Conservation (phyloP, 2,329 filamentous ascomycete genomes). For the Penicillium sp. region DNA sequence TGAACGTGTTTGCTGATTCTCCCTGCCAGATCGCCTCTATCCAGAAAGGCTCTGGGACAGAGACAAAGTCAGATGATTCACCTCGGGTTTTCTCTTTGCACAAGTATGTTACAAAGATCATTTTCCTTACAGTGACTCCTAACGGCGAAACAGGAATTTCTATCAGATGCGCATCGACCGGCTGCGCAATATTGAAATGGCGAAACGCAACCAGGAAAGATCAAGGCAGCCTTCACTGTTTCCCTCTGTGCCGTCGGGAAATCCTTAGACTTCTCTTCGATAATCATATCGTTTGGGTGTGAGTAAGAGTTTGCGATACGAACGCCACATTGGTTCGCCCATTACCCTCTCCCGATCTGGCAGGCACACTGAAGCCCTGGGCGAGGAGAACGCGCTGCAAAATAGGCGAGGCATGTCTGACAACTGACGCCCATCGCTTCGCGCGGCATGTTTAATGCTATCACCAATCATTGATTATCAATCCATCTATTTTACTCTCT, state of each 20-base stretch:
- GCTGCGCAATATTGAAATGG: constrained; percentile 73
- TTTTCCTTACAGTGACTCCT: background rate
- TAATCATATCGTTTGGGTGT: background rate
- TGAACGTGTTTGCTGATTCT: constrained; percentile 2
- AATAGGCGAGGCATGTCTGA: background rate
- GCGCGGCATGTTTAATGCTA: background rate
- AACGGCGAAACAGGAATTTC: constrained; percentile 62
- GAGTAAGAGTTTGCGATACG: background rate
- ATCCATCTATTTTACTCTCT: background rate
- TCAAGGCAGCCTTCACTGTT: constrained; percentile 77
- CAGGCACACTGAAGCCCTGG: background rate
- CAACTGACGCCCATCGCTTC: background rate
- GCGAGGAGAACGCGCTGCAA: background rate
- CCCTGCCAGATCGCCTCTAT: constrained; percentile 41
- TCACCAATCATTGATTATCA: background rate
- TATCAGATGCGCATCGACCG: constrained; percentile 81
- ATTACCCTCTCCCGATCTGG: background rate
- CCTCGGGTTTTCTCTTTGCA: constrained; percentile 81
- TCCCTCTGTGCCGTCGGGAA: constrained; percentile 74
- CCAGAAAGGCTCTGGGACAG: constrained; percentile 43
- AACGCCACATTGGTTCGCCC: background rate
- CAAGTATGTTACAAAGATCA: constrained; percentile 55
- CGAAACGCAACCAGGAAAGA: constrained; percentile 78
- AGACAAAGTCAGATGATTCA: constrained; percentile 58
- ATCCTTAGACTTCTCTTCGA: constrained; percentile 24